A percentile compares a stretch with the other conserved stretches of the same genome.
Evolutionary conservation across 2,329 filamentous ascomycete genomes (phyloP).

Genomic region (Pezicula carpinea): DNA sequence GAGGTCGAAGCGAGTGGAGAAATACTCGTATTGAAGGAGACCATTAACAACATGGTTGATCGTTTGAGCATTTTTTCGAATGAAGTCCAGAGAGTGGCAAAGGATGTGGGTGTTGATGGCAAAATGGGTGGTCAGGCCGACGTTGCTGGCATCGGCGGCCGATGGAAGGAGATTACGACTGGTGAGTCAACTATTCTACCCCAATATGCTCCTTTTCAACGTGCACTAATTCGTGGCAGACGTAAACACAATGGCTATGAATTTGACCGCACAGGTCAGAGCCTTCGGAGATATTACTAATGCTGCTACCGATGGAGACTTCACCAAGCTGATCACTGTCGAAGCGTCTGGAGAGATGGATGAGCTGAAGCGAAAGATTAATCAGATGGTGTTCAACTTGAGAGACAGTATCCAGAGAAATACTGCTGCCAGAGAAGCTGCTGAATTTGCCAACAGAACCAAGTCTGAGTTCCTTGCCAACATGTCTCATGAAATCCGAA

Average conservation of each 20-base stretch:
- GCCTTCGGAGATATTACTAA: conserved; percentile 99
- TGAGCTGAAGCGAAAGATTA: conserved; percentile 97
- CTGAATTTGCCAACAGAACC: conserved; percentile 94
- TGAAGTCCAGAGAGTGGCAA: conserved; percentile 90
- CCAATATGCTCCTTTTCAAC: neutral
- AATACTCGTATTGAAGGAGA: conserved; percentile 89
- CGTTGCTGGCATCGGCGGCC: conserved; percentile 83
- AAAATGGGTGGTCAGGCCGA: conserved; percentile 98
- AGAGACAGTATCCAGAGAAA: conserved; percentile 96
- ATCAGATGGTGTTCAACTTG: conserved; percentile 96
- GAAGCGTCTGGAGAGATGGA: conserved; percentile 99
- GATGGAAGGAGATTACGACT: conserved; percentile 96
- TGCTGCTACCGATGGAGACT: conserved; percentile 92
- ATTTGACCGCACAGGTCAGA: conserved; percentile 90
- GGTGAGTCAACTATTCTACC: conserved; percentile 44
- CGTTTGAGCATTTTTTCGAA: conserved; percentile 93
- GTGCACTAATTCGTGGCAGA: conserved; percentile 10
- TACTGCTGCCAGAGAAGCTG: conserved; percentile 89
- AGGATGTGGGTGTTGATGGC: conserved; percentile 94
- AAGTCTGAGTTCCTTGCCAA: conserved; percentile 98
- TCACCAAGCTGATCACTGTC: conserved; percentile 93
- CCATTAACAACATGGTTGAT: conserved; percentile 98
- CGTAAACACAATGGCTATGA: conserved; percentile 44
- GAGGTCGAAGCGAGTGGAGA: conserved; percentile 93
- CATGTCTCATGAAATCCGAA: conserved; percentile 98